Conservation (phyloP, 306 rosid species). For the Prunus salicina region DNA sequence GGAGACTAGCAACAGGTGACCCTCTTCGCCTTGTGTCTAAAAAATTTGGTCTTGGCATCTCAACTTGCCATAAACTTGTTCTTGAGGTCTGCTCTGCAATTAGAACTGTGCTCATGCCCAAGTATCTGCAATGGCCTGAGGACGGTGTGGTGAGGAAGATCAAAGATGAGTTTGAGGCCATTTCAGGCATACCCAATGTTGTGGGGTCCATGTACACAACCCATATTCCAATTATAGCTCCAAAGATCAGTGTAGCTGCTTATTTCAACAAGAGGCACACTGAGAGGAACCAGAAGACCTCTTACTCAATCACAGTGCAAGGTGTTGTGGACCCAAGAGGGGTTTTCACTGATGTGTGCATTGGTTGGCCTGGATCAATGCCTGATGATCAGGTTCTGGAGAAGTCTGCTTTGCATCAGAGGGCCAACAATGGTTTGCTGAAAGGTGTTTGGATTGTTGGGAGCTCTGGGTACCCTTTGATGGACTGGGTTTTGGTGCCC, state of each 20-base stretch:
- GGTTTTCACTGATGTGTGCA: conserved; percentile 74
- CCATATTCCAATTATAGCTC: conserved; percentile 91
- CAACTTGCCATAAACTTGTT: conserved; percentile 88
- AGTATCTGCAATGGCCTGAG: conserved; percentile 84
- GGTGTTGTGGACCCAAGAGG: conserved; percentile 86
- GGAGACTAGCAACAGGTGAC: conserved; percentile 96
- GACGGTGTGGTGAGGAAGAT: conserved; percentile 37
- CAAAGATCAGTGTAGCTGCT: conserved; percentile 81
- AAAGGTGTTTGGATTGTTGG: conserved; percentile 87
- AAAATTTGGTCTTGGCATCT: conserved; percentile 81
- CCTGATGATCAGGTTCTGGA: conserved; percentile 87
- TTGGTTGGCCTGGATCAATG: conserved; percentile 99
- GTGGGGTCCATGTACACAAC: conserved; percentile 92
- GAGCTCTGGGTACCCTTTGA: conserved; percentile 57
- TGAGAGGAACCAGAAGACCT: conserved; percentile 86
- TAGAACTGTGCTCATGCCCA: conserved; percentile 75
- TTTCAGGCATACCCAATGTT: conserved; percentile 81
- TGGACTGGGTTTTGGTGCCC: conserved; percentile 97
- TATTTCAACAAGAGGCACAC: conserved; percentile 87
- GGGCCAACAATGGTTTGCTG: conserved; percentile 65
- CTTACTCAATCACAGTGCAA: conserved; percentile 86
- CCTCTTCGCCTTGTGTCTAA: conserved; percentile 83
- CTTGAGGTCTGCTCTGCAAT: conserved; percentile 92
- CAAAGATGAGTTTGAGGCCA: conserved; percentile 56
- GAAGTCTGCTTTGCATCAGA: conserved; percentile 63